A percentile compares a stretch with the other conserved stretches of the same genome.
These are phyloP conservation scores for Selenicereus undatus DNA, from an alignment of 148 eudicot species.

Conservation along the genomic window DNA sequence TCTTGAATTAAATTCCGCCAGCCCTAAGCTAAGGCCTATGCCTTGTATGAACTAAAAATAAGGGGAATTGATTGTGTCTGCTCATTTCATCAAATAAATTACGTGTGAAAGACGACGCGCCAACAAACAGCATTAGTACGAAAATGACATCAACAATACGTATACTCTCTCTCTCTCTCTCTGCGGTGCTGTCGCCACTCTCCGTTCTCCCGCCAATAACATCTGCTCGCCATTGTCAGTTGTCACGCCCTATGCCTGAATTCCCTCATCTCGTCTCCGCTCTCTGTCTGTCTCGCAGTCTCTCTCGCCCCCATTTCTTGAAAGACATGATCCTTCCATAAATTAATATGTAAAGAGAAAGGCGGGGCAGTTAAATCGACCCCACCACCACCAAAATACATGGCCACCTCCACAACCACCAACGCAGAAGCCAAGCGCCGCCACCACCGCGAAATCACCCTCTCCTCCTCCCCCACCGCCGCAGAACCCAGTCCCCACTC, in stretches of 20 bases:
- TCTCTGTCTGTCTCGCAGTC: not conserved
- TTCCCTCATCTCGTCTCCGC: not conserved
- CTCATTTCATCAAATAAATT: too few species aligned
- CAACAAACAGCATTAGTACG: not conserved
- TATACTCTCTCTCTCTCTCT: too few species aligned
- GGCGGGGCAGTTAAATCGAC: too few species aligned
- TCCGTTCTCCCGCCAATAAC: not conserved
- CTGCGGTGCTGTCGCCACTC: not conserved
- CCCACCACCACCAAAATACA: conserved; percentile 29
- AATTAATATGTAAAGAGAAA: too few species aligned
- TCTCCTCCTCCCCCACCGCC: conserved; percentile 23
- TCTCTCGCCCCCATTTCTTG: too few species aligned
- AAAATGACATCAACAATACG: too few species aligned
- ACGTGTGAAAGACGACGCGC: not conserved
- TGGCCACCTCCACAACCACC: conserved; percentile 14
- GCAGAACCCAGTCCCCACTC: not conserved
- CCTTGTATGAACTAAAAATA: too few species aligned
- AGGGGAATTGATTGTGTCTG: too few species aligned
- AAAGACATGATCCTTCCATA: not conserved
- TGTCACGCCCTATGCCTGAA: not conserved
- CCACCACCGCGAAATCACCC: not conserved
- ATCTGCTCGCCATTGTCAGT: not conserved
- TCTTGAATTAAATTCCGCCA: too few species aligned
- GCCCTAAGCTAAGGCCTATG: too few species aligned
- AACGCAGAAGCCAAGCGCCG: not conserved